These are phyloP conservation scores for Fusarium sp. DNA, from an alignment of 2,329 filamentous ascomycete species.

Conservation along the genomic window DNA sequence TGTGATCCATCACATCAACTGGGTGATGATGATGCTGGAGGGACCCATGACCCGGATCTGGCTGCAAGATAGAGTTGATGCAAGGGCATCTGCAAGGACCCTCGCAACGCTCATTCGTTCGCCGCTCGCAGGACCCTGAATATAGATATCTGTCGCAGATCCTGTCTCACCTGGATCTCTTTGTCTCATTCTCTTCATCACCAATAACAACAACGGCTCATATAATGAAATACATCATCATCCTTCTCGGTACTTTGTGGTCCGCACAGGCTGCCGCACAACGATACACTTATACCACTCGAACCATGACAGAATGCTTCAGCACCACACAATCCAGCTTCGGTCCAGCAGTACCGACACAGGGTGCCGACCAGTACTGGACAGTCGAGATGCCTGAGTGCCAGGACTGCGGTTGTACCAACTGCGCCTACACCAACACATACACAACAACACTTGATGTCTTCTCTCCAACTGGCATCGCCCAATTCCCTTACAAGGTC, in stretches of 20 bases:
- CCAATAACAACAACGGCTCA: not conserved
- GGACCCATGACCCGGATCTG: slow-evolving; percentile 22
- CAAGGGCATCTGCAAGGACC: slow-evolving; percentile 37
- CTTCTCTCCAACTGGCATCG: slow-evolving; percentile 40
- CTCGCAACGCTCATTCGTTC: slow-evolving; percentile 25
- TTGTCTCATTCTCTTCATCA: slow-evolving; percentile 15
- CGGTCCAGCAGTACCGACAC: slow-evolving; percentile 42
- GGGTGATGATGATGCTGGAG: slow-evolving; percentile 2
- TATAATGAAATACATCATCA: slow-evolving; percentile 39
- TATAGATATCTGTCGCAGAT: slow-evolving; percentile 43
- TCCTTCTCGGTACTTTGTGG: slow-evolving; percentile 25
- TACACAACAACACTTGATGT: slow-evolving; percentile 47
- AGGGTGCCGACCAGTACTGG: slow-evolving; percentile 42
- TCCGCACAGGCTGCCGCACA: slow-evolving; percentile 34
- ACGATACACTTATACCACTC: slow-evolving; percentile 47
- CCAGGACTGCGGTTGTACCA: slow-evolving; percentile 41
- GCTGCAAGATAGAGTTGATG: slow-evolving; percentile 39
- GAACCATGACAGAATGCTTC: slow-evolving; percentile 47
- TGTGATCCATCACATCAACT: slow-evolving; percentile 13
- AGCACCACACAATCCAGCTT: slow-evolving; percentile 44
- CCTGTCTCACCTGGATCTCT: slow-evolving; percentile 35
- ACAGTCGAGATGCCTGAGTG: slow-evolving; percentile 48
- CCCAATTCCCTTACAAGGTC: slow-evolving; percentile 39
- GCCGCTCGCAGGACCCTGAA: slow-evolving; percentile 11
- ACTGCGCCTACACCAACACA: slow-evolving; percentile 44